A percentile compares a stretch with the other conserved stretches of the same genome.
phyloP scores from a whole-genome alignment of 345 rosid species.

The Erucastrum elatum region DNA sequence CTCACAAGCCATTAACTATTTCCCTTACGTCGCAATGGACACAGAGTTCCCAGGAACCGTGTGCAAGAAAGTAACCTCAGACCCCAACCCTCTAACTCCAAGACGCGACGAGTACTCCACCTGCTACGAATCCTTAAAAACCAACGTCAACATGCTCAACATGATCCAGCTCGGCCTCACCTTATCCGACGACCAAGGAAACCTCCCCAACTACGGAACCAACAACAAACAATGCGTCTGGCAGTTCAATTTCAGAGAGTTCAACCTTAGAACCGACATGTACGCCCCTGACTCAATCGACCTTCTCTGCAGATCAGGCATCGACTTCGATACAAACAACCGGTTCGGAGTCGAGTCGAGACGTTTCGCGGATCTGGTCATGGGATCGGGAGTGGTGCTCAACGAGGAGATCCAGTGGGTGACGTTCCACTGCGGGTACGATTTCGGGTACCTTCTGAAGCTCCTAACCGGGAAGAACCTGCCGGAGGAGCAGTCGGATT shows the following conservation, averaged over 20 bases:
- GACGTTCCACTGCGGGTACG: constrained; percentile 88
- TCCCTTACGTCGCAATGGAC: constrained; percentile 78
- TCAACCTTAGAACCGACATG: constrained; percentile 55
- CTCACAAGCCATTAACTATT: constrained; percentile 53
- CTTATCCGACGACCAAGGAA: constrained; percentile 67
- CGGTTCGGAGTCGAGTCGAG: constrained; percentile 56
- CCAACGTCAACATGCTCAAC: constrained; percentile 71
- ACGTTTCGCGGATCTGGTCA: constrained; percentile 62
- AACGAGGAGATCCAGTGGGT: constrained; percentile 74
- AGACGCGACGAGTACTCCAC: constrained; percentile 44
- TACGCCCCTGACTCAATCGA: constrained; percentile 67
- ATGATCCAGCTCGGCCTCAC: constrained; percentile 85
- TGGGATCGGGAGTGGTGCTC: constrained; percentile 76
- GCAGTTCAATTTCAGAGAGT: constrained; percentile 87
- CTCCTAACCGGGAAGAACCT: constrained; percentile 58
- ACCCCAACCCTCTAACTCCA: constrained; percentile 39
- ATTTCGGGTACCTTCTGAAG: constrained; percentile 81
- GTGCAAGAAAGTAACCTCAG: constrained; percentile 58
- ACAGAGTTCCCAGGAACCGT: constrained; percentile 85
- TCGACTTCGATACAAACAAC: constrained; percentile 61
- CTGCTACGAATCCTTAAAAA: constrained; percentile 66
- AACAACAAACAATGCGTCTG: constrained; percentile 66
- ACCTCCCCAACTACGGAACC: constrained; percentile 66
- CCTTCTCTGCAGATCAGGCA: constrained; percentile 60
- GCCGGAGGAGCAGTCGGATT: constrained; percentile 56